phyloP scores from a whole-genome alignment of 305 asterid genomes.

The Salvia sclarea region DNA sequence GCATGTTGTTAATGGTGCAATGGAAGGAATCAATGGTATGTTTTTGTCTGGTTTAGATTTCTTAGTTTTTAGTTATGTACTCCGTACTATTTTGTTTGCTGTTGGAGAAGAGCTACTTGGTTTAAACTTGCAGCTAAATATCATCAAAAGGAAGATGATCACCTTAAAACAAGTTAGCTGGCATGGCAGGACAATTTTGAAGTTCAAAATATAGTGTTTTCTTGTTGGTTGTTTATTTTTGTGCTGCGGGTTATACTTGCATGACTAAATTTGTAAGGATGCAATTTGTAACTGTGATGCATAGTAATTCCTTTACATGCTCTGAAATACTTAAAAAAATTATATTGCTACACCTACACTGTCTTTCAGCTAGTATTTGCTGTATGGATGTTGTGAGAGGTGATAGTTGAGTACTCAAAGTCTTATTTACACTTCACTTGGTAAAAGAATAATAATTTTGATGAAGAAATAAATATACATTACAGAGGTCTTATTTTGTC shows the following conservation, averaged over 20 bases:
- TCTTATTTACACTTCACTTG: constrained; percentile 3
- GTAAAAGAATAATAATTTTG: not conserved
- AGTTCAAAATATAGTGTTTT: constrained; percentile 18
- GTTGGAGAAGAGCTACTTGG: constrained; percentile 21
- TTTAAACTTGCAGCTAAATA: constrained; percentile 15
- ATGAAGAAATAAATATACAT: not conserved
- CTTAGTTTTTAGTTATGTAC: constrained; percentile 20
- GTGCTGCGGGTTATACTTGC: constrained; percentile 2
- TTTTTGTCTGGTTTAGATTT: constrained; percentile 28
- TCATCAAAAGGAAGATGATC: constrained; percentile 9
- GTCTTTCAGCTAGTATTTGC: constrained; percentile 1
- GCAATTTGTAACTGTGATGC: not conserved
- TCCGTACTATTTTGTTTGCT: constrained; percentile 4
- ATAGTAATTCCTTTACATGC: constrained; percentile 8
- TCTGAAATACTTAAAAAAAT: not conserved
- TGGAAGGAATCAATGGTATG: constrained; percentile 96
- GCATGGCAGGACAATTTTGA: constrained; percentile 19
- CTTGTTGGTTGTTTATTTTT: not conserved
- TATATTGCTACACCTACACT: not conserved
- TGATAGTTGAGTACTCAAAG: constrained; percentile 23
- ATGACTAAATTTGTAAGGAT: constrained; percentile 11
- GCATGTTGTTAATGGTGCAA: constrained; percentile 83
- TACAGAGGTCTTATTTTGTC: not conserved
- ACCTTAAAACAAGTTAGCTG: constrained; percentile 16
- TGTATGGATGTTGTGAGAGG: constrained; percentile 1